Base-by-base conservation (phyloP, 768 basidiomycete species). In the Gloeopeniophorella convolvens region DNA sequence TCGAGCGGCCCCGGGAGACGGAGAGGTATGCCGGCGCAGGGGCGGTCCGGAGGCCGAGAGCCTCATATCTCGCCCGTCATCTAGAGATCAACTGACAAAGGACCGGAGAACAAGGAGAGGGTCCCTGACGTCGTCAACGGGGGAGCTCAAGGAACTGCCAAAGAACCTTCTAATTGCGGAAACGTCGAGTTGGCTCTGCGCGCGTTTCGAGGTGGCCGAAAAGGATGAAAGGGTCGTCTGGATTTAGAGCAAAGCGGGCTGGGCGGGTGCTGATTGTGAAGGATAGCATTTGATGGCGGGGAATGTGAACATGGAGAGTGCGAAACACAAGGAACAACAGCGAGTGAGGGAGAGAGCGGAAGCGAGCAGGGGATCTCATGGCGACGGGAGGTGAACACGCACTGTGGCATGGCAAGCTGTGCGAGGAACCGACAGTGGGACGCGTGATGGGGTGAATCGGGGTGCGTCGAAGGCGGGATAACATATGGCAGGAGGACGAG, bases 221-320 rank as follows among this genome's bases (percentile, higher is more conserved):
- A 26, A 42, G 42, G 52, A 54, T 54, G 52, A 54, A 54, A 54
- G 46, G 41, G 30, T 16, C 20, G 32, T 48, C 52, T 54, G 48
- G 37, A 54, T 54, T 48, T 48, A 39, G 52, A 23, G 8, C 23
- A 28, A 23, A 21, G 7, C 47, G 52, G 52, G 24, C 43, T 48
- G 18, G 27, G 33, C 52, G 52, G 47, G 42, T 32, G n/a, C n/a
- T 37, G 52, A 47, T 53, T 53, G 40, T 35, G 32, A 48, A 10
- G 51, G 16, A 36, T 48, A 34, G 10, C 27, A 23, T 23, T 48
- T 37, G 41, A 39, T 39, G 35, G 42, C n/a, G 44, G 42, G n/a
- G n/a, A n/a, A n/a, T n/a, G n/a, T n/a, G n/a, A n/a, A n/a, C n/a
- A n/a, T n/a, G n/a, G n/a, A n/a, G n/a, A n/a, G n/a, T n/a, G n/a